Conservation (phyloP, 805 yeast genomes). For the Starmerella kuoi region DNA sequence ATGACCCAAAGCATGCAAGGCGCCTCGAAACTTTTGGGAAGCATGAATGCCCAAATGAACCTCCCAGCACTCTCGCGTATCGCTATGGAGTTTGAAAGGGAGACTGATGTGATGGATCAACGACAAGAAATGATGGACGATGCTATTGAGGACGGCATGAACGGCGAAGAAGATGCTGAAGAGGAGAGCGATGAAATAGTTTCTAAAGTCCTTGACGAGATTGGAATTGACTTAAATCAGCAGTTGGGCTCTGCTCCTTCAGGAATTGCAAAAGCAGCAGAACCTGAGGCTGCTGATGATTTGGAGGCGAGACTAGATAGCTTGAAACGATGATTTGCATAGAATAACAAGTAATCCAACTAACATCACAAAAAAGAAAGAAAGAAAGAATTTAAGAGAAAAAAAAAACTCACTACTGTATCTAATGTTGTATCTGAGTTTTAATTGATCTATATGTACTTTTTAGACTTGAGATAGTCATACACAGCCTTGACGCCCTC, state of each 20-base stretch:
- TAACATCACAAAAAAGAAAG: not conserved
- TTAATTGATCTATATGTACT: conserved; percentile 6
- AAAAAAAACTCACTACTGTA: not conserved
- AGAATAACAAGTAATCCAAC: too few relatives aligned
- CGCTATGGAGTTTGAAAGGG: conserved; percentile 89
- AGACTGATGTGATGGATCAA: conserved; percentile 95
- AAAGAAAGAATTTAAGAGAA: too few relatives aligned
- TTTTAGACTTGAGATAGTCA: conserved; percentile 35
- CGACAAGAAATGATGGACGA: conserved; percentile 98
- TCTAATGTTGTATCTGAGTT: not conserved
- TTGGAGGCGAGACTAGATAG: conserved; percentile 80
- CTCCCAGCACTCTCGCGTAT: conserved; percentile 77
- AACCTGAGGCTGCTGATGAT: conserved; percentile 42
- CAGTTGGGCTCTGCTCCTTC: conserved; percentile 42
- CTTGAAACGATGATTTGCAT: conserved; percentile 40
- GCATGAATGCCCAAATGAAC: conserved; percentile 86
- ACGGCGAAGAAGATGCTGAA: conserved; percentile 71
- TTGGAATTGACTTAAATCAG: conserved; percentile 69
- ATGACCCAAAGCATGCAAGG: conserved; percentile 93
- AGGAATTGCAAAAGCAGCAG: conserved; percentile 31
- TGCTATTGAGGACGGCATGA: conserved; percentile 94
- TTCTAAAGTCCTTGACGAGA: conserved; percentile 83
- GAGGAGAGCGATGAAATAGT: conserved; percentile 80
- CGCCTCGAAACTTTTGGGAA: conserved; percentile 70
- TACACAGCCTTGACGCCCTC: conserved; percentile 65